Evolutionary conservation across 345 rosid genomes (phyloP).

Genomic region (Isatis tinctoria): DNA sequence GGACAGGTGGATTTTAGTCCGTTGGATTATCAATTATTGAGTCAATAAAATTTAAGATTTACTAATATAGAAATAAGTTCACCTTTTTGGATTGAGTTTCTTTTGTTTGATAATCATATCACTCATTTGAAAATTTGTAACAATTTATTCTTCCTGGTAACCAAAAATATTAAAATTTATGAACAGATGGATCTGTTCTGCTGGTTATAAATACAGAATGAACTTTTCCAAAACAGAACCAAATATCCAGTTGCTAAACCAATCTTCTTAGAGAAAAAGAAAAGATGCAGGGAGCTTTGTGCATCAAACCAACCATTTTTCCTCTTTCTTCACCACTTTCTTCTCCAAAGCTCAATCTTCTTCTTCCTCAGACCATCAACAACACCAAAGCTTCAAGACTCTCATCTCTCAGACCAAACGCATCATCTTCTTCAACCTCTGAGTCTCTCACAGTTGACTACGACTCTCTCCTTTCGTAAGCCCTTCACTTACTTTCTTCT

Average conservation of each 20-base stretch:
- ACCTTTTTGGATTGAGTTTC: neutral
- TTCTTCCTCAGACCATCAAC: conserved; percentile 15
- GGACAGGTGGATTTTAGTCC: conserved; percentile 1
- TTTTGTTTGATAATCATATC: too few species aligned
- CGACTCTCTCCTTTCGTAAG: conserved; percentile 50
- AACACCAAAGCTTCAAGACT: conserved; percentile 21
- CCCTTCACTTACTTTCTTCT: neutral
- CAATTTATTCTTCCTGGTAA: neutral
- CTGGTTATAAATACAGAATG: conserved; percentile 22
- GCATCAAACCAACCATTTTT: conserved; percentile 25
- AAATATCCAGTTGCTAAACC: conserved; percentile 9
- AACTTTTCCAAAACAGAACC: conserved; percentile 1
- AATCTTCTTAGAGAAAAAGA: too few species aligned
- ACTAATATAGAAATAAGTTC: neutral
- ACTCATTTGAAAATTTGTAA: neutral
- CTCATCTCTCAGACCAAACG: conserved; percentile 11
- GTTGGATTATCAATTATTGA: conserved; percentile 19
- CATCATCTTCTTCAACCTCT: conserved; percentile 31
- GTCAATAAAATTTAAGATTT: neutral
- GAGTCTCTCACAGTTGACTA: conserved; percentile 47
- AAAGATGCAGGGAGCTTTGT: conserved; percentile 25
- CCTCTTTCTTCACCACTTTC: conserved; percentile 7
- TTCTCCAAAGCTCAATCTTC: conserved; percentile 23
- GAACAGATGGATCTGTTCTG: neutral
- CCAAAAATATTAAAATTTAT: neutral